These are phyloP conservation scores for Ammopiptanthus mongolicus DNA, from an alignment of 306 rosid genomes.

Conservation along the genomic window DNA sequence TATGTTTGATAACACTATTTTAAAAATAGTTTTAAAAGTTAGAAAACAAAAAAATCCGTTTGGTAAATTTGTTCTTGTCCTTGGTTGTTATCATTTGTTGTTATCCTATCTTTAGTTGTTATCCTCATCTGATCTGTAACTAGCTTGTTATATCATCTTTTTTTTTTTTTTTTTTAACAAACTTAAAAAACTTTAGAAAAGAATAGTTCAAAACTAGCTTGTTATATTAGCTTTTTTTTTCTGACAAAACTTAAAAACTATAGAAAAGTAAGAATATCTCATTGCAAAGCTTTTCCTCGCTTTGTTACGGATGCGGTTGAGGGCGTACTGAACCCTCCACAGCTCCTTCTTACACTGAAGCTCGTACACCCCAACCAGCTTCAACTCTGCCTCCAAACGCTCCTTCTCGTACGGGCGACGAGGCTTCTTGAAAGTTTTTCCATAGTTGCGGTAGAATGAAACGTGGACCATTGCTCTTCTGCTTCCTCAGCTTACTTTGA, in stretches of 20 bases:
- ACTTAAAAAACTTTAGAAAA: background rate
- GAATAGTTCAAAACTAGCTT: slow-evolving; percentile 4
- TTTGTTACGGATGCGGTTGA: slow-evolving; percentile 58
- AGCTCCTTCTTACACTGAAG: slow-evolving; percentile 62
- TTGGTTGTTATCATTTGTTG: too few species aligned
- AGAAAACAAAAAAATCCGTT: too few species aligned
- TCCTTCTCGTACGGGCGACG: slow-evolving; percentile 78
- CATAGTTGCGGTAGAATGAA: slow-evolving; percentile 50
- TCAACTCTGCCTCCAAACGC: slow-evolving; percentile 62
- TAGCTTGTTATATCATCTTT: too few species aligned
- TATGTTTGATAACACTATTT: too few species aligned
- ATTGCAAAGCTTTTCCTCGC: slow-evolving; percentile 27
- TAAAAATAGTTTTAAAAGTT: too few species aligned
- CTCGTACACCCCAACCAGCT: slow-evolving; percentile 58
- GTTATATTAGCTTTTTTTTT: too few species aligned
- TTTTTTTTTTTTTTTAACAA: too few species aligned
- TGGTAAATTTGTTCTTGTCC: too few species aligned
- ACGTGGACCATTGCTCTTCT: slow-evolving; percentile 55
- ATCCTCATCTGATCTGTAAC: too few species aligned
- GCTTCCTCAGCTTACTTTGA: slow-evolving; percentile 21
- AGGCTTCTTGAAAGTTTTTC: slow-evolving; percentile 73
- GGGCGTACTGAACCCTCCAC: slow-evolving; percentile 65
- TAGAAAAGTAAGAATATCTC: background rate
- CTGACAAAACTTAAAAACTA: too few species aligned
- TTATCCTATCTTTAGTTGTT: too few species aligned